These are phyloP conservation scores for Talaromyces rugulosus DNA, from an alignment of 2,329 filamentous ascomycete species.

Conservation along the genomic window DNA sequence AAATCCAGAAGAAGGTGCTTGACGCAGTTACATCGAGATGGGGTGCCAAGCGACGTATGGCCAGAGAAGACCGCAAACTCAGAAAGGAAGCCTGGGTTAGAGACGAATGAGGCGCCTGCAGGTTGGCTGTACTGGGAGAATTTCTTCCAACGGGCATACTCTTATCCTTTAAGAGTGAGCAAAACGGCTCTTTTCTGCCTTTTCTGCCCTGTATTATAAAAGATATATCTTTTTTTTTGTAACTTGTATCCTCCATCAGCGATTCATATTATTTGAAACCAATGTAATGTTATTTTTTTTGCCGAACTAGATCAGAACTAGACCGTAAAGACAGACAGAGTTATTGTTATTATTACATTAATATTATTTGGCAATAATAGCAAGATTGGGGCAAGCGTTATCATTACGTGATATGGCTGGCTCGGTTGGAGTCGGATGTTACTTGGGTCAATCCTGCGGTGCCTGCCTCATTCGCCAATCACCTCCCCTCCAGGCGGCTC, in stretches of 20 bases:
- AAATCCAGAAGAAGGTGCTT: conserved; percentile 44
- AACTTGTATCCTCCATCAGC: conserved; percentile 1
- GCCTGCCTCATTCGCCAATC: neutral
- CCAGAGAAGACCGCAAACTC: conserved; percentile 57
- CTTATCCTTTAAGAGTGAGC: neutral
- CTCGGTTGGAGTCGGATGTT: neutral
- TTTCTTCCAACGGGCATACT: neutral
- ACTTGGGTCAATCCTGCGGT: neutral
- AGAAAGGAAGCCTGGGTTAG: conserved; percentile 59
- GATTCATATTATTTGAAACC: neutral
- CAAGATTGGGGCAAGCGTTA: neutral
- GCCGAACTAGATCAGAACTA: neutral
- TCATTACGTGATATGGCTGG: neutral
- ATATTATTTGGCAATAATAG: neutral
- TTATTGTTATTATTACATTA: neutral
- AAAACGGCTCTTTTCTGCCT: neutral
- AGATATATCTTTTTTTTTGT: neutral
- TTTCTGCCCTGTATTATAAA: conserved; percentile 1
- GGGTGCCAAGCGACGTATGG: conserved; percentile 56
- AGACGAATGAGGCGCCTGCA: conserved; percentile 43
- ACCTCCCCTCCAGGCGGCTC: neutral
- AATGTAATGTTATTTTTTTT: neutral
- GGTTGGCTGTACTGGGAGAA: neutral
- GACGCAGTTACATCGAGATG: conserved; percentile 56
- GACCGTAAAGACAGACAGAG: neutral